These are phyloP conservation scores for Thermochaetoides dissita DNA, from an alignment of 2,329 filamentous ascomycete species.

Conservation along the genomic window DNA sequence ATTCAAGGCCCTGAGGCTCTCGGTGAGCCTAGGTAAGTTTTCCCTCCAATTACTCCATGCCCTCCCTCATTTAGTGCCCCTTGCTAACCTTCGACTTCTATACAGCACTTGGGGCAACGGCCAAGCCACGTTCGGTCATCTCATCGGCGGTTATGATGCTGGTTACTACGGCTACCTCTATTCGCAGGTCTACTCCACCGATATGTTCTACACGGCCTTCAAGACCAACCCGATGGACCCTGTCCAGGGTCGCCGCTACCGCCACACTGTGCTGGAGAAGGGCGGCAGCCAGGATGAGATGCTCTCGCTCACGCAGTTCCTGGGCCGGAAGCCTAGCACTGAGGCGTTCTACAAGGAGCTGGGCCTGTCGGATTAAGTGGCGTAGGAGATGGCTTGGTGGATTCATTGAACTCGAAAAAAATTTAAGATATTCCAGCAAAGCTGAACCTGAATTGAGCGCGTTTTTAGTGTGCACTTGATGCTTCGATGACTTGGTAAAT, in stretches of 20 bases:
- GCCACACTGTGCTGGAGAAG: constrained; percentile 63
- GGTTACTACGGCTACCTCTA: constrained; percentile 68
- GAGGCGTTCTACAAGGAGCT: constrained; percentile 73
- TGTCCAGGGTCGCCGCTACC: constrained; percentile 59
- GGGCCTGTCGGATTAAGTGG: constrained; percentile 29
- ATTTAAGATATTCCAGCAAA: no score
- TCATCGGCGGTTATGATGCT: constrained; percentile 74
- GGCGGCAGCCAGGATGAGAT: constrained; percentile 72
- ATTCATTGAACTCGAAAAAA: no score
- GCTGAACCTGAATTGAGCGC: no score
- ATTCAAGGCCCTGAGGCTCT: constrained; percentile 60
- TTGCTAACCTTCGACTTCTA: not conserved
- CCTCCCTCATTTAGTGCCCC: not conserved
- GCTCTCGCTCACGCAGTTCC: constrained; percentile 62
- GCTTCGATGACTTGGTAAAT: no score
- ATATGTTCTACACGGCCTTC: constrained; percentile 78
- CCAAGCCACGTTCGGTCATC: constrained; percentile 67
- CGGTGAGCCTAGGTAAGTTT: constrained; percentile 39
- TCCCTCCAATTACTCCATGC: not conserved
- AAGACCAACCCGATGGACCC: constrained; percentile 65
- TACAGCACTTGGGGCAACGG: constrained; percentile 57
- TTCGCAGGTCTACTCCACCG: constrained; percentile 66
- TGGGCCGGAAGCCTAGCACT: constrained; percentile 60
- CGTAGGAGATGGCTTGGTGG: not conserved
- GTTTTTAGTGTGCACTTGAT: no score